phyloP scores from a whole-genome alignment of 371 early-diverging fungal species.

The Syncephalastrum contaminatum region DNA sequence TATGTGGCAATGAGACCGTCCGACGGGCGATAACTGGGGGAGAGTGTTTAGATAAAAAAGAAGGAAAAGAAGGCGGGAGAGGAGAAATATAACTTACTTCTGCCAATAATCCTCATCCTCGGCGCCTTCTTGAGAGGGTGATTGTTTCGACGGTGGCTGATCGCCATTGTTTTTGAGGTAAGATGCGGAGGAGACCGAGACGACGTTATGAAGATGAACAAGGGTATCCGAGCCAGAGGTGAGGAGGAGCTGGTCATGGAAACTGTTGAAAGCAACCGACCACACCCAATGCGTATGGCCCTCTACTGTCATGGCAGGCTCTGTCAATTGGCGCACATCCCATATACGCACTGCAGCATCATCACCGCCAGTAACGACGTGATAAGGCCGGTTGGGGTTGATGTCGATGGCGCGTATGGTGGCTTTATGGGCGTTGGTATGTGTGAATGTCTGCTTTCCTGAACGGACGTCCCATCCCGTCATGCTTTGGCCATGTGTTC shows the following conservation, averaged over 20 bases:
- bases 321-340: conserved; percentile 67
- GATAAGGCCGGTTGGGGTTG: conserved; percentile 84
- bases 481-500: conserved; percentile 50
- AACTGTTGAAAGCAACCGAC: conserved; percentile 79
- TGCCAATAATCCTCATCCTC: conserved; percentile 3
- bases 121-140: conserved; percentile 21
- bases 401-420: conserved; percentile 75
- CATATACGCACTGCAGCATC: conserved; percentile 83
- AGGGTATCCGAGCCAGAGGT: conserved; percentile 81
- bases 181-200: conserved; percentile 81
- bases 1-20: conserved; percentile 83
- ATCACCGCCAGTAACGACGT: conserved; percentile 81
- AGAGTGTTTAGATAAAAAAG: neutral
- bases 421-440: conserved; percentile 62
- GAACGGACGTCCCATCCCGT: conserved; percentile 73
- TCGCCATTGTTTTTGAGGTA: conserved; percentile 33
- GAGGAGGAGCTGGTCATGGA: conserved; percentile 89
- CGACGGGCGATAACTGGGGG: conserved; percentile 48
- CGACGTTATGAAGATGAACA: conserved; percentile 81
- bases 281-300: conserved; percentile 91
- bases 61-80: conserved; percentile 2
- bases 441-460: conserved; percentile 40
- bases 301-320: conserved; percentile 59
- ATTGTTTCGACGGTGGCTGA: conserved; percentile 2
- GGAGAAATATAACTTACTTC: conserved; percentile 1